Conservation (phyloP, 768 basidiomycete genomes). For the Collybia nuda region DNA sequence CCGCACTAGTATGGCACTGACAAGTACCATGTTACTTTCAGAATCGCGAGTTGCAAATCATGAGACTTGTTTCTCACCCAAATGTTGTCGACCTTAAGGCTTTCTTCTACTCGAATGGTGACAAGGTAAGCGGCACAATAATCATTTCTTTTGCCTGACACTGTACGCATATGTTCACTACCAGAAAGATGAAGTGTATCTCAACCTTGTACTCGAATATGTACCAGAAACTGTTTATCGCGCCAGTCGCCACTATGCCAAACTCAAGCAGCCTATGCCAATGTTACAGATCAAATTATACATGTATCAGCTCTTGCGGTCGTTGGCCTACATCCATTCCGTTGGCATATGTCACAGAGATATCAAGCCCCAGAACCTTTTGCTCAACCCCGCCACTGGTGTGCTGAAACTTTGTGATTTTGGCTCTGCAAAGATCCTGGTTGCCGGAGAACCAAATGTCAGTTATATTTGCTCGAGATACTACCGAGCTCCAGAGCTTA, state of each 20-base stretch:
- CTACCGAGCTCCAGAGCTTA: conserved; percentile 98
- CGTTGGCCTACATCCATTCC: conserved; percentile 98
- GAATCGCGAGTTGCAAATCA: conserved; percentile 99
- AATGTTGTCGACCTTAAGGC: conserved; percentile 97
- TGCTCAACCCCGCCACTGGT: conserved; percentile 95
- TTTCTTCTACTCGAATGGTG: conserved; percentile 99
- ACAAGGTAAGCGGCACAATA: conserved; percentile 69
- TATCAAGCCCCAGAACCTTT: conserved; percentile 99
- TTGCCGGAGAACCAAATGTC: conserved; percentile 98
- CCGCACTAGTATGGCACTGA: conserved; percentile 1
- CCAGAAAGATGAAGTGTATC: conserved; percentile 99
- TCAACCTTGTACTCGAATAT: conserved; percentile 98
- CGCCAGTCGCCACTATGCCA: conserved; percentile 97
- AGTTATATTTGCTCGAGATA: conserved; percentile 99
- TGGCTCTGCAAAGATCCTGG: conserved; percentile 97
- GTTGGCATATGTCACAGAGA: conserved; percentile 99
- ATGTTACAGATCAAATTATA: conserved; percentile 99
- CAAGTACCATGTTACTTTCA: conserved; percentile 28
- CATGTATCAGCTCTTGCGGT: conserved; percentile 99
- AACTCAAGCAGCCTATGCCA: conserved; percentile 99
- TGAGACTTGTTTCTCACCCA: conserved; percentile 94
- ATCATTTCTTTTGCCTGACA: conserved; percentile 9
- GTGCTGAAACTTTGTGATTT: conserved; percentile 99
- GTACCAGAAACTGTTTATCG: conserved; percentile 99
- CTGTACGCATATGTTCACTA: conserved; percentile 8